Base-by-base conservation (phyloP, 2,329 filamentous ascomycete species). In the Pseudofabraea citricarpa region DNA sequence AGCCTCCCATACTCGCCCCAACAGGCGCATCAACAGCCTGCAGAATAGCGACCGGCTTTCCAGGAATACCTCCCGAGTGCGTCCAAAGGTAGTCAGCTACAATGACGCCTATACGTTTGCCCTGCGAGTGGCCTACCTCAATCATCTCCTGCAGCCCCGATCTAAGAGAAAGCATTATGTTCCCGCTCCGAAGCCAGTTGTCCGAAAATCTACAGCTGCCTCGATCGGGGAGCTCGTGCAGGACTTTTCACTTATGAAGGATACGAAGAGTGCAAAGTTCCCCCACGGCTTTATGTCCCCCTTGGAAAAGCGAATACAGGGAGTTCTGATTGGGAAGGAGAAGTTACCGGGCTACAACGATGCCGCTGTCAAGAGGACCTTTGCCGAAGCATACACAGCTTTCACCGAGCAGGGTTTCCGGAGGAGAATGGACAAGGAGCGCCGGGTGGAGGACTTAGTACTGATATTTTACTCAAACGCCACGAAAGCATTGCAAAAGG, bases 401-500 rank as follows among this genome's bases (percentile, higher is more conserved):
- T 87, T 98, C 63, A 96, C 91, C 55, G 88, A 94, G 50, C 83
- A 83, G 49, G 82, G 80, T 36, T 96, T 96, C 60, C 84, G 88
- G 54, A 94, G 90, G 69, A 85, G 83, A 46, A 89, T 96, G 72
- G 90, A 96, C 60, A 95, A 95, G 67, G 91, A 96, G 64, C 80
- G 91, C 50, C 84, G 91, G 59, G 84, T 95, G 18, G 93, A 98
- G 65, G 90, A 95, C 51, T 70, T 97, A 40, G 81, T 98, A 40
- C 75, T 98, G 54, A 96, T 97, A 51, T 97, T 98, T 72, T 97
- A 94, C 67, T 94, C 90, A 1, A 86, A 88, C 50, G 90, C 93
- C 6, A 95, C 89, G 36, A 94, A 95, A 63, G 90, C 95, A 49
- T 77, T 95, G 57, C 82, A 86, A 64, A 87, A 88, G 63, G 78